Base-by-base conservation (phyloP, 2,329 filamentous ascomycete species). In the Juglanconis oblonga region DNA sequence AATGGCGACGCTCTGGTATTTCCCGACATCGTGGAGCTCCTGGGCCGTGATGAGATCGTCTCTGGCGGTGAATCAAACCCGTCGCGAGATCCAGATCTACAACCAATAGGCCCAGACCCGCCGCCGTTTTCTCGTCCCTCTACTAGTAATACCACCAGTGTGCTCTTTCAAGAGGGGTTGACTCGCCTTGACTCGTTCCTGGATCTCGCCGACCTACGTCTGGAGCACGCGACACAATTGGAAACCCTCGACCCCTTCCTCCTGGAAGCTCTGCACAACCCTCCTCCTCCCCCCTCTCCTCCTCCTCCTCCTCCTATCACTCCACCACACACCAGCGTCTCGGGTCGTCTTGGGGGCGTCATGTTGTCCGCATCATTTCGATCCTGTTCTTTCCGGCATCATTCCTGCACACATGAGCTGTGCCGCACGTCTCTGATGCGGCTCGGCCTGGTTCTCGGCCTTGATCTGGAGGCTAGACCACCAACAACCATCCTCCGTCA, bases 21-120 rank as follows among this genome's bases (percentile, higher is more conserved):
- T 52, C 10, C 60, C 53, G 53, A 52, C 24, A 32, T 33, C 60
- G 57, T 57, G 52, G 50, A 49, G 48, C 32, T 47, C 52, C 29
- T 53, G 38, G 58, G 17, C 36, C 44, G 47, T 35, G 35, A 49
- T 32, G 59, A 52, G 56, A 51, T 59, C 44, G 44, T 50, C 44
- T 40, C 49, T 44, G 35, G 49, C 35, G 51, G 52, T 44, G 35
- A 55, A 47, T 35, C 58, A 58, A 55, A 58, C 59, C 17, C 51
- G 33, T 49, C 33, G 45, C 53, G 52, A 52, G 50, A 52, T 44
- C 58, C 61, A 58, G 52, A 57, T 57, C 61, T 61, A 57, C 55
- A 35, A n/a, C 44, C 8, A 29, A 49, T 57, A 52, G 50, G 52
- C 52, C 50, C 31, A 42, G 61, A 51, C 58, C 61, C 58, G 58